Percentiles rank a stretch among this genome's conserved stretches.
phyloP scores from a whole-genome alignment of 768 basidiomycete species.

The Mycena pura region DNA sequence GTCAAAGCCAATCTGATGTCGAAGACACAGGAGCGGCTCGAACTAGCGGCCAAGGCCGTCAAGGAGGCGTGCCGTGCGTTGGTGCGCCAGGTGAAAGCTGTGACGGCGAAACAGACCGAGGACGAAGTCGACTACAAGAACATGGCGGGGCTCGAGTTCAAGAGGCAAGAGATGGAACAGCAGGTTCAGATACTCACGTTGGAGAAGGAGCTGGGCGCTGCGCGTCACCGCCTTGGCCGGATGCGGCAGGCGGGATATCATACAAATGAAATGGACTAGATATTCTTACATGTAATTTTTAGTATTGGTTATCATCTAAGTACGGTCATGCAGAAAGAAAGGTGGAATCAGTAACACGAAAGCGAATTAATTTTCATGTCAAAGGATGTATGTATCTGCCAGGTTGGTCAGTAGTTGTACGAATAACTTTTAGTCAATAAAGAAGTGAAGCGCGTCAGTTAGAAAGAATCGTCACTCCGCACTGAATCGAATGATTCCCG shows the following conservation, averaged over 20 bases:
- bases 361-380: neutral
- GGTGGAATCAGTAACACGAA: neutral
- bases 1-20: constrained; percentile 99
- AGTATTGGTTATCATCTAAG: constrained; percentile 1
- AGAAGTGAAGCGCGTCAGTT: constrained; percentile 11
- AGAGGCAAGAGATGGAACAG: constrained; percentile 98
- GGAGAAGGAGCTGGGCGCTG: constrained; percentile 93
- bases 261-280: constrained; percentile 79
- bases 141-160: constrained; percentile 95
- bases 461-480: constrained; percentile 36
- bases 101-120: constrained; percentile 82
- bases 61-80: constrained; percentile 97
- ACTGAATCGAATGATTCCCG: constrained; percentile 59
- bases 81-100: constrained; percentile 94
- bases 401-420: constrained; percentile 15
- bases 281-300: constrained; percentile 27
- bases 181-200: constrained; percentile 97
- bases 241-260: constrained; percentile 93
- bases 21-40: constrained; percentile 95
- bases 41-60: constrained; percentile 96
- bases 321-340: neutral
- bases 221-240: constrained; percentile 78
- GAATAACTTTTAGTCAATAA: constrained; percentile 24
- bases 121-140: constrained; percentile 90
- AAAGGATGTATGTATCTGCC: neutral